Evolutionary conservation across 805 yeast species (phyloP), one percentile per base, ranked within the genome.

Genomic region (Kuraishia floccosa): DNA sequence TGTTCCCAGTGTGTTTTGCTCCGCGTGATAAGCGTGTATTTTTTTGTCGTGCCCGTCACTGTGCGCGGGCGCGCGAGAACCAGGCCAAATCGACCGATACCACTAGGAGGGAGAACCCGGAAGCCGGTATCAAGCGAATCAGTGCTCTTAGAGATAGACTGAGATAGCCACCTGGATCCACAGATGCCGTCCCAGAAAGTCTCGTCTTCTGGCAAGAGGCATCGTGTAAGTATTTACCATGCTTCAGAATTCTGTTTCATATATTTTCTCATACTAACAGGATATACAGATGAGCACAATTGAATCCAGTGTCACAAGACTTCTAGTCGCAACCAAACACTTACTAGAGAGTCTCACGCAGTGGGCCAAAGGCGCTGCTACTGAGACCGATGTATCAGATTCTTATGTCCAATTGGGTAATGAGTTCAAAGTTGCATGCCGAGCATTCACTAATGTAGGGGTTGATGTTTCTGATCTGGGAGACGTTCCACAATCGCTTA

Each of bases 401-500:
- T 81, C 86, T 3, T 91, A 85, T 50, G 98, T 91, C 11, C 78
- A 74, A 40, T 66, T 91, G 18, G 98, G 98, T 1, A 91, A 87
- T 47, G 96, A 89, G 52, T 91, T 86, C 62, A 76, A 89, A 42
- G 72, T 82, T 3, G 83, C 93, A 1, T 75, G 87, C 15, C 68
- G 84, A 36, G 82, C 93, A 3, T 87, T 89, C 50, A 58, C 75
- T 4, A 66, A 65, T 34, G 78, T 84, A 3, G 94, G 94, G 1
- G 74, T 91, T 4, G 87, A 81, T 40, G 78, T 80, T 6, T 60
- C 76, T 9, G 95, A 85, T 48, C 58, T 91, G 17, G 91, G 94
- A 1, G 95, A 89, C 46, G 95, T 91, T 2, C 97, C 98, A 0
- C 76, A 70, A 35, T 72, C 78, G 10, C 58, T 91, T 22, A 63